Evolutionary conservation across 352 stramenopile species (phyloP).

Genomic region (Pythium phragmitis): DNA sequence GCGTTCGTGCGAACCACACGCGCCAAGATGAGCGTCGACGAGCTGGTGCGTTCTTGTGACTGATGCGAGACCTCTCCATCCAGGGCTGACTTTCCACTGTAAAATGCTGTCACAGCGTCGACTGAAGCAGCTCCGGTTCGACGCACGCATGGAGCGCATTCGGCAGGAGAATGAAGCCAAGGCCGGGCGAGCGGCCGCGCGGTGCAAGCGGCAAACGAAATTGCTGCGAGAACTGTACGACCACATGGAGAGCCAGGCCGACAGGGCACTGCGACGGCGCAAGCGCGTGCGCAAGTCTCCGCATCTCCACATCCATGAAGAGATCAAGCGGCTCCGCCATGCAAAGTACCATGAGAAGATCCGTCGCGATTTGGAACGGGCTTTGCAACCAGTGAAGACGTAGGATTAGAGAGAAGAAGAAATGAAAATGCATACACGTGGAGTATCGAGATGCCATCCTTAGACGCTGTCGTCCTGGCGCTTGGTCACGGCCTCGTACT

Average conservation of each 20-base stretch:
- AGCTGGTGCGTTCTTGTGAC: conserved; percentile 37
- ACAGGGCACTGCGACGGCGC: conserved; percentile 46
- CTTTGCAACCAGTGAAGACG: neutral
- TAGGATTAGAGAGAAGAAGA: neutral
- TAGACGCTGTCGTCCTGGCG: conserved; percentile 36
- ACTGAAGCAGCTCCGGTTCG: conserved; percentile 48
- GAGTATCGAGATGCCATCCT: neutral
- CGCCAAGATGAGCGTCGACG: conserved; percentile 48
- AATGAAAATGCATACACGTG: neutral
- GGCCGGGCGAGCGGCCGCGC: conserved; percentile 30
- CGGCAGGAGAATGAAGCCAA: conserved; percentile 35
- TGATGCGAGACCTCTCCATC: neutral
- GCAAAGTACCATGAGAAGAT: conserved; percentile 31
- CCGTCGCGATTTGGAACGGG: conserved; percentile 11
- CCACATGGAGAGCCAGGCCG: conserved; percentile 51
- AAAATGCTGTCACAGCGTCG: conserved; percentile 14
- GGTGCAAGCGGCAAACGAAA: conserved; percentile 42
- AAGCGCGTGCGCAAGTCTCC: conserved; percentile 55
- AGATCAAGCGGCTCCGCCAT: conserved; percentile 50
- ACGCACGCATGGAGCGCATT: conserved; percentile 31
- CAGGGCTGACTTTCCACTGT: too few species aligned
- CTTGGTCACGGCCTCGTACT: conserved; percentile 46
- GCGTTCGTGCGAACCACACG: conserved; percentile 40
- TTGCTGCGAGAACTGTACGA: conserved; percentile 50
- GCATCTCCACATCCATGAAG: conserved; percentile 61